Evolutionary conservation across 1,284 basidiomycete genomes (phyloP), one percentile per base, ranked within the genome.

Genomic region (Tetrapyrgos nigripes): DNA sequence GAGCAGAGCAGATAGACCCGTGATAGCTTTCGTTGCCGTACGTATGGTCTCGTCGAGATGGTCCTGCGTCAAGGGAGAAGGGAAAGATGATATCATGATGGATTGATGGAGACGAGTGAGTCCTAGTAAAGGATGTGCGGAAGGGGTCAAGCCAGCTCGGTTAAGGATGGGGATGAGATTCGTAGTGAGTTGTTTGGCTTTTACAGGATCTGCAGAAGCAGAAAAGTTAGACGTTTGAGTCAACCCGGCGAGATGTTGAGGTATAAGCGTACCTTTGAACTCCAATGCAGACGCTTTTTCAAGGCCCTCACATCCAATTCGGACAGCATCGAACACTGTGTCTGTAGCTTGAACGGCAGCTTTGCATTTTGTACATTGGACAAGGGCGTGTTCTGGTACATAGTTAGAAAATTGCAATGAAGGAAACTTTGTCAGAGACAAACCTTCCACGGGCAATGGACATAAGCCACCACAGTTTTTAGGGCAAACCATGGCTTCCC

Each of bases 61-160:
- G 29, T 83, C 83, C 64, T 87, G 87, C 61, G 61, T 66, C 21
- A 58, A 58, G 3, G 64, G 62, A 24, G 64, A 48, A 59, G 77
- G 69, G 40, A 91, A 76, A 3, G 81, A 70, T 1, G 79, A 69
- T 48, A 94, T 81, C 33, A 91, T 79, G 24, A 93, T 79, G 14
- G 84, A 82, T 57, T 86, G 83, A 58, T 90, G 84, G 4, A 94
- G 80, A 14, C 91, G 85, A 8, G 85, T 78, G 14, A 97, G 76
- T 0, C 86, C 86, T 14, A 96, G 85, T 13, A 94, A 83, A 2
- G 95, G 95, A 64, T 94, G 87, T 2, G 87, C 80, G 2, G 87
- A 84, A 0, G 84, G 79, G 1, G 85, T 79, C 33, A 88, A 68
- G 14, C 83, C 80, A 1, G 81, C 80, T 5, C 83, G 80, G 3